phyloP scores from a whole-genome alignment of 1,139 yeast genomes.

The Debaryomyces udenii region DNA sequence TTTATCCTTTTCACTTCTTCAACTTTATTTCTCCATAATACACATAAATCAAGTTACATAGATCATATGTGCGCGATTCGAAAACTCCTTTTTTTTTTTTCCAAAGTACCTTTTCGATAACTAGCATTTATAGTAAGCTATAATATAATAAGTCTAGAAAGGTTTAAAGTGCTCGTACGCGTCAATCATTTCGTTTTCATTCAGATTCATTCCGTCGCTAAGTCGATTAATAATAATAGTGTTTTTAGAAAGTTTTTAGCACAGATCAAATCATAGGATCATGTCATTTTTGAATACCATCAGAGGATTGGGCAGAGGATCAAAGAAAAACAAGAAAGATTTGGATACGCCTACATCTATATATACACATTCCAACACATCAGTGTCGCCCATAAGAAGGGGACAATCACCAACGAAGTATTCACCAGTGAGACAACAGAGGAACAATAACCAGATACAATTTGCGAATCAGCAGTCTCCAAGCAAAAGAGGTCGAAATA shows the following conservation, averaged over 20 bases:
- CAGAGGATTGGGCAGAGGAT: slow-evolving; percentile 67
- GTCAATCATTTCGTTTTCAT: no score
- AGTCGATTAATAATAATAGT: no score
- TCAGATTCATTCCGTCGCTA: no score
- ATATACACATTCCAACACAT: slow-evolving; percentile 35
- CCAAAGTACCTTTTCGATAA: background rate
- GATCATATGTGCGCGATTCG: background rate
- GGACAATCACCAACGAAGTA: slow-evolving; percentile 37
- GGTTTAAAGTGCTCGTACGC: no score
- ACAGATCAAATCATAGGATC: slow-evolving; percentile 2
- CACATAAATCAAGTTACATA: background rate
- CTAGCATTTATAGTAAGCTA: no score
- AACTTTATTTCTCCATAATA: background rate
- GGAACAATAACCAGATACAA: slow-evolving; percentile 22
- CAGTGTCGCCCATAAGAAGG: slow-evolving; percentile 42
- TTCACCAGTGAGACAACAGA: slow-evolving; percentile 24
- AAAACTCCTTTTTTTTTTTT: slow-evolving; percentile 4
- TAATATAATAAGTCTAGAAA: no score
- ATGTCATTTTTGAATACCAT: slow-evolving; percentile 52
- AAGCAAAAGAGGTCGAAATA: slow-evolving; percentile 31
- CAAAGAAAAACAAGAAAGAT: slow-evolving; percentile 55
- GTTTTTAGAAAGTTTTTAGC: background rate
- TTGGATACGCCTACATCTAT: slow-evolving; percentile 38
- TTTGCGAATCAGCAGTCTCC: slow-evolving; percentile 35
- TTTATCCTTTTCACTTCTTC: slow-evolving; percentile 2